Base-by-base conservation (phyloP, 177 flowering plant genomes). In the Tripterygium wilfordii region DNA sequence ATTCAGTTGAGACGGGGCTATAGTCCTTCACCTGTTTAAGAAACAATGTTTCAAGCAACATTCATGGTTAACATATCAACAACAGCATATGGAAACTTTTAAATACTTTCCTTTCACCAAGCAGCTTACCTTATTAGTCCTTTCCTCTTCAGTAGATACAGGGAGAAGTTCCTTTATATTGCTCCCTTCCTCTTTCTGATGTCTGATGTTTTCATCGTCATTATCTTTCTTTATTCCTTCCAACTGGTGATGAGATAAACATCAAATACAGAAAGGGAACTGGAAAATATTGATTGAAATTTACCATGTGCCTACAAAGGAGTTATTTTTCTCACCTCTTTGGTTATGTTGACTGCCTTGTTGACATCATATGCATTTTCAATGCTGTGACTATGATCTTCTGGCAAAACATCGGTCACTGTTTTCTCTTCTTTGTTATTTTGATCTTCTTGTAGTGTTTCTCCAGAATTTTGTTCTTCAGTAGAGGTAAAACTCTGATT, bases 121-220 rank as follows among this genome's bases (percentile, higher is more conserved):
- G n/a, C n/a, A 29, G n/a, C 50, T 55, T 28, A 58, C 67, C 69
- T 56, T 37, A 27, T 56, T n/a, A 31, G 16, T 17, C 20, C 3
- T 35, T 54, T 45, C 58, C 33, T 55, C 56, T 13, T 5, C 46
- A 17, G 31, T 5, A 10, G 51, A 36, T 29, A 37, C 30, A 6
- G 3, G 26, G 10, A 37, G 44, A 20, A 31, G 14, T 22, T 48
- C 39, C 21, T 27, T 44, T 20, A 2, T 24, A 17, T 7, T 29
- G 20, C 19, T 25, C 28, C 33, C 53, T 21, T 37, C 37, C 45
- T 52, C 48, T 19, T 18, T 20, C 10, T 23, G 24, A 10, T 42
- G 28, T 25, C 45, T 40, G 13, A 37, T 35, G 7, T 29, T 24
- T 62, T 49, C 66, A 40, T 20, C 42, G 15, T 26, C 53, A 22